Evolutionary conservation across 2,329 filamentous ascomycete species (phyloP).

Genomic region (Pseudogymnoascus sp.): DNA sequence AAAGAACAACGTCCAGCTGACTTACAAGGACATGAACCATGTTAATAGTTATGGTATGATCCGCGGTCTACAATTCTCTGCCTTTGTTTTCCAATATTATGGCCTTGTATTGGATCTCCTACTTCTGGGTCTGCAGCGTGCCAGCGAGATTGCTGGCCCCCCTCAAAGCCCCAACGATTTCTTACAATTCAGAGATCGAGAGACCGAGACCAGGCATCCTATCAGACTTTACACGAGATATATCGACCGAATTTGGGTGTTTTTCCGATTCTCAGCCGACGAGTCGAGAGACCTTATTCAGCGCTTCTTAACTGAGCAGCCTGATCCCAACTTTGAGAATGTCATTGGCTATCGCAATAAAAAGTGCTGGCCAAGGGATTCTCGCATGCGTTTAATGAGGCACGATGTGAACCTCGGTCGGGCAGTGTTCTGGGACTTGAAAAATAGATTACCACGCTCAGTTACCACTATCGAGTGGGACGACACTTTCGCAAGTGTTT

Average conservation of each 20-base stretch:
- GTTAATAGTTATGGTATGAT: constrained; percentile 99
- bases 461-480: constrained; percentile 99
- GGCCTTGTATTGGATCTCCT: constrained; percentile 90
- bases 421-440: constrained; percentile 97
- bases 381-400: constrained; percentile 94
- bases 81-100: constrained; percentile 98
- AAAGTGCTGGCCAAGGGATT: constrained; percentile 98
- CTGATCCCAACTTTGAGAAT: constrained; percentile 98
- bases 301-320: constrained; percentile 94
- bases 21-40: constrained; percentile 99
- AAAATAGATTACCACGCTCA: constrained; percentile 89
- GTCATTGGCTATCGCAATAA: constrained; percentile 99
- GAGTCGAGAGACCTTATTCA: constrained; percentile 95
- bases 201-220: constrained; percentile 86
- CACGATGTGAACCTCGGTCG: constrained; percentile 97
- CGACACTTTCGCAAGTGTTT: constrained; percentile 95
- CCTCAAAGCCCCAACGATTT: constrained; percentile 95
- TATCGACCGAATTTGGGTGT: constrained; percentile 98
- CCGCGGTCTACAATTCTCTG: constrained; percentile 92
- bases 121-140: constrained; percentile 83
- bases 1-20: constrained; percentile 98
- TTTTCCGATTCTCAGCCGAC: constrained; percentile 86
- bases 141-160: constrained; percentile 94
- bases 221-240: constrained; percentile 97
- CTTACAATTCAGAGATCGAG: constrained; percentile 87